Evolutionary conservation across 148 eudicot genomes (phyloP).

Genomic region (Arctostaphylos glauca): DNA sequence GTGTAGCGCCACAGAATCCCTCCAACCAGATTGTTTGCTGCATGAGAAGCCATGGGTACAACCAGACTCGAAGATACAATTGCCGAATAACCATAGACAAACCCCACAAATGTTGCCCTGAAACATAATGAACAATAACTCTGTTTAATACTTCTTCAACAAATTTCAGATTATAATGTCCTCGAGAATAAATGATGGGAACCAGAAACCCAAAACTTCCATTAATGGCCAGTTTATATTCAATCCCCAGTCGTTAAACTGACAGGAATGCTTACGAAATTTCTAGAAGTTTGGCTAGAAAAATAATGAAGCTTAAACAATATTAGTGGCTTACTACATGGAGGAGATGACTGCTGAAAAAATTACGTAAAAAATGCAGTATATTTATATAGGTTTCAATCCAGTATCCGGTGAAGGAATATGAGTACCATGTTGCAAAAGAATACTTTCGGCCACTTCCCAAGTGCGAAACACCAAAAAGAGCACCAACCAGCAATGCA

Average conservation of each 20-base stretch:
- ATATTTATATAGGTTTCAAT: neutral
- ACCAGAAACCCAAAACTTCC: neutral
- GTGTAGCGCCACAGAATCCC: constrained; percentile 77
- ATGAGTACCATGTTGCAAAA: constrained; percentile 70
- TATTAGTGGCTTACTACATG: neutral
- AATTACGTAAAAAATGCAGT: neutral
- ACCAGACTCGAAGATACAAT: constrained; percentile 64
- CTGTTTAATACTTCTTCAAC: neutral
- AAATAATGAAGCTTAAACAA: neutral
- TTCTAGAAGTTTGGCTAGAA: neutral
- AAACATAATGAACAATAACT: constrained; percentile 9
- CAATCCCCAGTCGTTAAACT: neutral
- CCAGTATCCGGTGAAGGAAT: neutral
- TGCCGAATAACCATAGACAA: constrained; percentile 75
- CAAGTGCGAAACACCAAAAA: constrained; percentile 79
- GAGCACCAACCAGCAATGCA: constrained; percentile 54
- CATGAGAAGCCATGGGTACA: constrained; percentile 90
- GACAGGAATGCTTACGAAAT: neutral
- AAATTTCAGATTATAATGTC: neutral
- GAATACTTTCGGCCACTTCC: constrained; percentile 83
- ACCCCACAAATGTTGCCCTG: constrained; percentile 91
- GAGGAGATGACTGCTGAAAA: neutral
- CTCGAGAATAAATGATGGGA: neutral
- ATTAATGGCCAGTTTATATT: neutral
- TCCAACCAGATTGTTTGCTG: constrained; percentile 76